Evolutionary conservation across 2,329 filamentous ascomycete species (phyloP).

Genomic region (Waltergamsia citrina): DNA sequence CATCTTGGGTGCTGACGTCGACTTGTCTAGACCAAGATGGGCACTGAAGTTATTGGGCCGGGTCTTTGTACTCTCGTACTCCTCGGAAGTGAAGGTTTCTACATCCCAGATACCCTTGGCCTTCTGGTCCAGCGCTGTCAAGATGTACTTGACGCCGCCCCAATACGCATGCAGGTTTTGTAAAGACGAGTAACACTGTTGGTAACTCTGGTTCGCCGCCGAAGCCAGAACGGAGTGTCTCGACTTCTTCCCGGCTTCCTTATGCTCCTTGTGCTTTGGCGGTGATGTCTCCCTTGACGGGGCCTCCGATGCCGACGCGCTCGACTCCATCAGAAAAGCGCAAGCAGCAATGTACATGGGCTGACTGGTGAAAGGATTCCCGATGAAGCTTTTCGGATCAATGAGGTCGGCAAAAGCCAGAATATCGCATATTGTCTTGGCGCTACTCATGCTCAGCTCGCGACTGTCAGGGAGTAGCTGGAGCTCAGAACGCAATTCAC

Average conservation of each 20-base stretch:
- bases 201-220: constrained; percentile 79
- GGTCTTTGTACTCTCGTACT: constrained; percentile 64
- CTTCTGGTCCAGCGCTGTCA: constrained; percentile 80
- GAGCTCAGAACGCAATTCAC: constrained; percentile 46
- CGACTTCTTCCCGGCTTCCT: constrained; percentile 28
- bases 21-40: constrained; percentile 32
- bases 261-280: constrained; percentile 5
- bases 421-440: constrained; percentile 87
- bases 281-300: not conserved
- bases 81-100: constrained; percentile 57
- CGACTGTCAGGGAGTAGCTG: constrained; percentile 73
- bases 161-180: constrained; percentile 77
- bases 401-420: constrained; percentile 78
- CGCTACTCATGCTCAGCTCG: constrained; percentile 76
- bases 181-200: constrained; percentile 75
- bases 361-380: constrained; percentile 83
- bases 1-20: constrained; percentile 35
- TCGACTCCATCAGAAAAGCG: constrained; percentile 78
- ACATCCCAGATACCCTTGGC: constrained; percentile 79
- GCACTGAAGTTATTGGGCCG: constrained; percentile 16
- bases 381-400: constrained; percentile 76
- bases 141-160: constrained; percentile 79
- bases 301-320: constrained; percentile 13
- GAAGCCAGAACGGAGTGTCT: constrained; percentile 72
- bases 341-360: constrained; percentile 89